These are phyloP conservation scores for Astrothelium macrocarpum DNA, from an alignment of 495 filamentous ascomycete species.

Conservation along the genomic window DNA sequence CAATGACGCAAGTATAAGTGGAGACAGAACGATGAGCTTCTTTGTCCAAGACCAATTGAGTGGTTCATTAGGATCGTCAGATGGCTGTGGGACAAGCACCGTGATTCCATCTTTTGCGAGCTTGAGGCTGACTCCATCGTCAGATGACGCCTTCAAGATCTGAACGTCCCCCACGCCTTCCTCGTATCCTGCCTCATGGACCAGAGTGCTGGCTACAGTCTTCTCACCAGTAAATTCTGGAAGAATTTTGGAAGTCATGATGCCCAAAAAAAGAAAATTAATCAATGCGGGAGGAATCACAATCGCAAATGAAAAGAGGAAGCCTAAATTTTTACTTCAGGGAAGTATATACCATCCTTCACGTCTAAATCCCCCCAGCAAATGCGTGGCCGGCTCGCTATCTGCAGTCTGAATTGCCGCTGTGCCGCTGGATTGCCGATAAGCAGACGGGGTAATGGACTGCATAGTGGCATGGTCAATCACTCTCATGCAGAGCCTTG, in stretches of 20 bases:
- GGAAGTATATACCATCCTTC: background rate
- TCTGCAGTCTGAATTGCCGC: background rate
- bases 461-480: background rate
- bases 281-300: background rate
- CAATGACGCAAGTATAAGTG: constrained; percentile 12
- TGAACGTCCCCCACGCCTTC: background rate
- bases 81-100: constrained; percentile 24
- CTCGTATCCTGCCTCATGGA: constrained; percentile 1
- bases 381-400: too few species aligned
- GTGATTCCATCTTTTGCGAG: constrained; percentile 18
- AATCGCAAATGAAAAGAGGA: background rate
- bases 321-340: background rate
- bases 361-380: too few species aligned
- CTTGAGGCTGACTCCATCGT: constrained; percentile 4
- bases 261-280: background rate
- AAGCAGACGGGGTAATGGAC: background rate
- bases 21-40: constrained; percentile 19
- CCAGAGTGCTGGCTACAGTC: background rate
- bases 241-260: background rate
- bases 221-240: background rate
- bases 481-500: background rate
- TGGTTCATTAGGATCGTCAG: constrained; percentile 21
- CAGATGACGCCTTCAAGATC: background rate
- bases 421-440: too few species aligned
- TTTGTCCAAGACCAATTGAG: constrained; percentile 24